Base-by-base conservation (phyloP, 2,329 filamentous ascomycete genomes). In the Apiospora saccharicola region DNA sequence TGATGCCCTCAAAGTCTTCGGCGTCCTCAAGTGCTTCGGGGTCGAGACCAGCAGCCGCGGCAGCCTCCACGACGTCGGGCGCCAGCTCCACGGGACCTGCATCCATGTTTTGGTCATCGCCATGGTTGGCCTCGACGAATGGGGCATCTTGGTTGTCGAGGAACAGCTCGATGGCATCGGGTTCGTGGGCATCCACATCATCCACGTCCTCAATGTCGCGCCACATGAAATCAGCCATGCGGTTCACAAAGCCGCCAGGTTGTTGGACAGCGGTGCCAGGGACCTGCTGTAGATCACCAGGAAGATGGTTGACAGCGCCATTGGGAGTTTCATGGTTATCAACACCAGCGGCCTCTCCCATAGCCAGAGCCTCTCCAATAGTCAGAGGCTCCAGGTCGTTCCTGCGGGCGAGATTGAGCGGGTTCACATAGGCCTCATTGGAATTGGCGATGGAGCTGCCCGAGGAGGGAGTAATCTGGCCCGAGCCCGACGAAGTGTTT, bases 1-100 rank as follows among this genome's bases (percentile, higher is more conserved):
- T 91, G 70, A 99, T 94, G 0, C 96, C 96, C 80, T 99, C 96
- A 22, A 99, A 90, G 79, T 99, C 96, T 82, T 99, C 96, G 13
- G 93, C 93, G 76, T 98, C 93, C 61, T 95, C 93, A 57, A 94
- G 88, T 13, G 91, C 92, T 76, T 94, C 92, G 71, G 90, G 88
- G 71, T 98, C 94, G 43, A 96, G 85, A 12, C 89, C 93, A 22
- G 90, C 91, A 68, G 89, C 90, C 26, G 88, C 88, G n/a, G 89
- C 91, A 64, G 89, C 92, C 70, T 90, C 90, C 30, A 90, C 85
- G 0, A 89, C 89, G 72, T 92, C 90, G 19, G 84, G 87, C 71
- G 76, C 78, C 71, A 80, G 71, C 49, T 90, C 88, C 53, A 69
- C 77, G 57, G 57, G 30, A 10, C 34, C 57, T 3, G 81, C 81